These are phyloP conservation scores for Rhizoctonia solani DNA, from an alignment of 1,284 basidiomycete genomes.

Conservation along the genomic window DNA sequence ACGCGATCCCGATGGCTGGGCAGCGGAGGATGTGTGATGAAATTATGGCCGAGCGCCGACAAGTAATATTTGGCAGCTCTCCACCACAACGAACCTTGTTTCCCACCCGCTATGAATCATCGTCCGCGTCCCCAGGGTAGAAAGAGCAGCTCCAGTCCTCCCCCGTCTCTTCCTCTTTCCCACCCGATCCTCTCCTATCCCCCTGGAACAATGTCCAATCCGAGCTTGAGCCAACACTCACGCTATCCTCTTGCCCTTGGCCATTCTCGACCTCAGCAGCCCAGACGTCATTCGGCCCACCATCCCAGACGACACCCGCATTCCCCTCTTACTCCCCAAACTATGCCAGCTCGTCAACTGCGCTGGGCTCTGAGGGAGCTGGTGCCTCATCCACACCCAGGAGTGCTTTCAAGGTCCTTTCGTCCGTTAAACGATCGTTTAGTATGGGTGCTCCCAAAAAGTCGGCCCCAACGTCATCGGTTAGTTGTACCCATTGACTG, in stretches of 20 bases:
- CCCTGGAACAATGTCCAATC: not conserved
- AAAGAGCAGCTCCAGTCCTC: not conserved
- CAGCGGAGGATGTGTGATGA: too few relatives aligned
- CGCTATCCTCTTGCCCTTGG: not conserved
- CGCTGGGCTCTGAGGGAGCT: not conserved
- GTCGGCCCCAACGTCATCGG: not conserved
- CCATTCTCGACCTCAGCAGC: constrained; percentile 3
- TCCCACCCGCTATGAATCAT: not conserved
- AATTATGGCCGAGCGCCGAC: constrained; percentile 1
- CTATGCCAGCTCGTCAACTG: not conserved
- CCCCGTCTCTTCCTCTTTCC: not conserved
- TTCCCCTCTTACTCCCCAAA: not conserved
- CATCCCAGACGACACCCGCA: not conserved
- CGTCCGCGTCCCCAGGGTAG: not conserved
- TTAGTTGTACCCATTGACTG: not conserved
- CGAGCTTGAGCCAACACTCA: not conserved
- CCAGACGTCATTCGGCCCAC: constrained; percentile 5
- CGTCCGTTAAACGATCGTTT: constrained; percentile 26
- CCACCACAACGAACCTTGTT: not conserved
- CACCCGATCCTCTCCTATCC: not conserved
- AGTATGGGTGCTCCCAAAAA: constrained; percentile 10
- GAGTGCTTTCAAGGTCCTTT: constrained; percentile 5
- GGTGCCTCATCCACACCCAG: constrained; percentile 8
- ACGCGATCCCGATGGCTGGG: too few relatives aligned
- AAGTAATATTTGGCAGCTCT: not conserved